Conservation (phyloP, 2,329 filamentous ascomycete species). For the Aspergillus brunneoviolaceus region DNA sequence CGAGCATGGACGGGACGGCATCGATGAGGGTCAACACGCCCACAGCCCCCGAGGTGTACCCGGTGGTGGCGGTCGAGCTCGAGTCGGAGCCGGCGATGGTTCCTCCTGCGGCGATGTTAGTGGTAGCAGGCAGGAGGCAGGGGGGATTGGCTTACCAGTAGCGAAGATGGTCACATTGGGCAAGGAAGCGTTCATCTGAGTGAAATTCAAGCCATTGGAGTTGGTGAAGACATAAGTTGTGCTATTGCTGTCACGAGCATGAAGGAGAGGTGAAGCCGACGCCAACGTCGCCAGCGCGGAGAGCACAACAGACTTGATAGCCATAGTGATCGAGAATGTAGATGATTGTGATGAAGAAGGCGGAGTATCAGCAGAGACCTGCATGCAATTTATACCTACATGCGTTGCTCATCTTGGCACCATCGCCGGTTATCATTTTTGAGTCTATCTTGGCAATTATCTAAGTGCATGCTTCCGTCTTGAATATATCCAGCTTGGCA, state of each 20-base stretch:
- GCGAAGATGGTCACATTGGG: conserved; percentile 29
- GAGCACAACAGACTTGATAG: conserved; percentile 16
- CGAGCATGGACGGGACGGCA: conserved; percentile 26
- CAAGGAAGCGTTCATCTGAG: conserved; percentile 26
- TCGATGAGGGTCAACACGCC: conserved; percentile 26
- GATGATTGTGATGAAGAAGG: not conserved
- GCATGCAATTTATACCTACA: conserved; percentile 3
- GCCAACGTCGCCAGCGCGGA: conserved; percentile 19
- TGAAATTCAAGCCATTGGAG: conserved; percentile 27
- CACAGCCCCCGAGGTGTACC: conserved; percentile 26
- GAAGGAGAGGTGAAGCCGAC: conserved; percentile 24
- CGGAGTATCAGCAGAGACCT: not conserved
- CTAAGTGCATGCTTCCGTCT: too few species aligned
- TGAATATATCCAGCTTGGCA: too few species aligned
- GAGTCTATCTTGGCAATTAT: too few species aligned
- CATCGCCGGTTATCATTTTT: too few species aligned
- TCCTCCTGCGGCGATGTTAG: conserved; percentile 14
- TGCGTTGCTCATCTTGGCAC: not conserved
- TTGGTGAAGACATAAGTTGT: conserved; percentile 24
- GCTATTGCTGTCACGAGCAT: conserved; percentile 19
- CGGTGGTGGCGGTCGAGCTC: conserved; percentile 28
- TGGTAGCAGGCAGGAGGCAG: not conserved
- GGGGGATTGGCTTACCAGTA: conserved; percentile 13
- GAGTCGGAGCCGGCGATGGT: conserved; percentile 27
- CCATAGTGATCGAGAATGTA: conserved; percentile 12